phyloP scores from a whole-genome alignment of 345 rosid species.

The Aethionema arabicum region DNA sequence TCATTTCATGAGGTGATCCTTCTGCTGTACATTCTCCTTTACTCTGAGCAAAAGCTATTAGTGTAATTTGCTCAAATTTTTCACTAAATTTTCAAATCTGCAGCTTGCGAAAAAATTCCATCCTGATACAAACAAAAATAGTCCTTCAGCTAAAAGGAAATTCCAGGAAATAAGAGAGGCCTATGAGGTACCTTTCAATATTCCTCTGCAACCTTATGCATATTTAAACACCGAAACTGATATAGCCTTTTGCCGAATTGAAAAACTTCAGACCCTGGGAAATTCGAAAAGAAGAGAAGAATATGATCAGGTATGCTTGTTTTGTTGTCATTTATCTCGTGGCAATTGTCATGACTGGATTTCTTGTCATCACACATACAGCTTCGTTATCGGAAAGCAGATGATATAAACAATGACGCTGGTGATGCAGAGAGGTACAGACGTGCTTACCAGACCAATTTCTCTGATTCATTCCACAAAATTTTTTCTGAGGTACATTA shows the following conservation, averaged over 20 bases:
- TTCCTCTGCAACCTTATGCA: not conserved
- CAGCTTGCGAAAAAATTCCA: constrained; percentile 95
- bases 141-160: constrained; percentile 78
- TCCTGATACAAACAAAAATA: constrained; percentile 87
- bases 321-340: constrained; percentile 13
- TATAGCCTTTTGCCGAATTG: constrained; percentile 10
- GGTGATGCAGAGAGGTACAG: constrained; percentile 54
- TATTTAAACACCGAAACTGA: not conserved
- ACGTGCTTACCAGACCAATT: constrained; percentile 52
- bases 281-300: constrained; percentile 64
- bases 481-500: constrained; percentile 80
- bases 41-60: not conserved
- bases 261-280: constrained; percentile 55
- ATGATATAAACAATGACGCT: constrained; percentile 48
- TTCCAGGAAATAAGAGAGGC: constrained; percentile 91
- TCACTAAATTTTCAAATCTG: constrained; percentile 30
- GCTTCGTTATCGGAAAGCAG: constrained; percentile 48
- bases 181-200: constrained; percentile 56
- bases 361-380: constrained; percentile 30
- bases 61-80: not conserved
- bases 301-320: constrained; percentile 57
- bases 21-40: not conserved
- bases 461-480: constrained; percentile 86
- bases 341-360: constrained; percentile 8
- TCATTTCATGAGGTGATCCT: constrained; percentile 66